These are phyloP conservation scores for Trifolium repens DNA, from an alignment of 306 rosid species.

Conservation along the genomic window DNA sequence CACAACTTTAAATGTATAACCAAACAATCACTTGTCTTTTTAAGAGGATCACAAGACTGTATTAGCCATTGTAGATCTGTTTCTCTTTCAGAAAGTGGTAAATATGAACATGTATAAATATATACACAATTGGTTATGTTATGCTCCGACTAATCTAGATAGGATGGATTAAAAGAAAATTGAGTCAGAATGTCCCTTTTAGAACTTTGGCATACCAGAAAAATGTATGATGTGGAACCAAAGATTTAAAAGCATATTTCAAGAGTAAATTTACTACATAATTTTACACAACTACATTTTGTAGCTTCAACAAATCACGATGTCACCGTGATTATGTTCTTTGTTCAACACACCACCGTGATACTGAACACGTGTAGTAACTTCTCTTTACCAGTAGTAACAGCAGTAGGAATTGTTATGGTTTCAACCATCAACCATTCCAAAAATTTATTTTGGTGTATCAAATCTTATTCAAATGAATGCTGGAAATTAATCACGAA, in stretches of 20 bases:
- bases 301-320: no score
- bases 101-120: background rate
- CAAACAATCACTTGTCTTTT: no score
- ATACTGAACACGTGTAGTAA: background rate
- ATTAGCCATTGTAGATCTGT: background rate
- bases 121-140: background rate
- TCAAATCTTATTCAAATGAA: constrained; percentile 19
- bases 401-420: background rate
- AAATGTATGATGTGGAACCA: background rate
- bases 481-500: background rate
- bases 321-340: no score
- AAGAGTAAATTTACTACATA: background rate
- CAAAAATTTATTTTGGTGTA: background rate
- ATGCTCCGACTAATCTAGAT: background rate
- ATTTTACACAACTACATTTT: no score
- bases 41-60: no score
- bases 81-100: background rate
- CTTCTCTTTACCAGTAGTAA: background rate
- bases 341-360: no score
- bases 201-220: background rate
- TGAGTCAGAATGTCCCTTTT: background rate
- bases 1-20: no score
- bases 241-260: background rate
- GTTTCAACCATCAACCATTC: background rate
- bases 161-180: background rate